Conservation (phyloP, 495 filamentous ascomycete genomes). For the Penicillium alfredii region DNA sequence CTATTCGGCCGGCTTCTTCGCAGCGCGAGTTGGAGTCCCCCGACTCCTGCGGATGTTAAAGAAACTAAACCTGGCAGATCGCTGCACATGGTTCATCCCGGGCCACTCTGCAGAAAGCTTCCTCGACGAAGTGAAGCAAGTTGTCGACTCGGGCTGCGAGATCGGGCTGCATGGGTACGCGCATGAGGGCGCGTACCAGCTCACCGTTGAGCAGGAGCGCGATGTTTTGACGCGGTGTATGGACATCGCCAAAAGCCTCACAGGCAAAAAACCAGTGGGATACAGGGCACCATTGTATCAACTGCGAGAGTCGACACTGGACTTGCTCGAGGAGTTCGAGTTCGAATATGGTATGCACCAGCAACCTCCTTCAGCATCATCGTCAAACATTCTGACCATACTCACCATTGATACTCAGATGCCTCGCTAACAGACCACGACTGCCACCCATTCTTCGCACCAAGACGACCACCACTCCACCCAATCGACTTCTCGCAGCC, state of each 20-base stretch:
- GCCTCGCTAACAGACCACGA: conserved; percentile 51
- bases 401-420: too few species aligned
- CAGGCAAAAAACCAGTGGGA: conserved; percentile 48
- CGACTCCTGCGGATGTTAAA: conserved; percentile 53
- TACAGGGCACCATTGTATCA: conserved; percentile 57
- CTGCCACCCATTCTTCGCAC: conserved; percentile 48
- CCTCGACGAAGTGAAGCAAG: conserved; percentile 44
- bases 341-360: conserved; percentile 48
- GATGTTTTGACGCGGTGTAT: conserved; percentile 53
- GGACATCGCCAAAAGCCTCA: conserved; percentile 39
- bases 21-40: conserved; percentile 53
- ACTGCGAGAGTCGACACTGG: conserved; percentile 48
- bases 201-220: conserved; percentile 51
- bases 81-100: conserved; percentile 59
- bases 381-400: too few species aligned
- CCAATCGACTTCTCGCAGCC: conserved; percentile 45
- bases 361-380: background rate
- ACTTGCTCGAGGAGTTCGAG: conserved; percentile 47
- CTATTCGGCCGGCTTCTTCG: conserved; percentile 54
- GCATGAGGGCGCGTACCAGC: conserved; percentile 51
- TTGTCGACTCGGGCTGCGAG: conserved; percentile 52
- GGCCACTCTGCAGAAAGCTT: conserved; percentile 60
- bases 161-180: conserved; percentile 58
- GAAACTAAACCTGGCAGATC: conserved; percentile 43
- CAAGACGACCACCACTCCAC: conserved; percentile 38